Evolutionary conservation across 768 basidiomycete species (phyloP).

Genomic region (Floccularia luteovirens): DNA sequence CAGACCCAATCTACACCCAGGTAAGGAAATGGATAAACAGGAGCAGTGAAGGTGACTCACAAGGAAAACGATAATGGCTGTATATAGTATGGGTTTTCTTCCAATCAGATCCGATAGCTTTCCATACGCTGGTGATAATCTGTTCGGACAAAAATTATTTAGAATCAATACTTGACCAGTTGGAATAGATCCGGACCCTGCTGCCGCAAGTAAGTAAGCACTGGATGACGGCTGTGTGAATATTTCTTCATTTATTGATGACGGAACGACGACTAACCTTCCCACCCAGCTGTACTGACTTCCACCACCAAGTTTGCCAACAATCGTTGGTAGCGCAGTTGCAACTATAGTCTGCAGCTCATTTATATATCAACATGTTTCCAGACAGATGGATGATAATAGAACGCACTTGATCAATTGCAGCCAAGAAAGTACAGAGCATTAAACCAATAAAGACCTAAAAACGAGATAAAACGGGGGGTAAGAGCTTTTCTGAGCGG

Average conservation of each 20-base stretch:
- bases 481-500: neutral
- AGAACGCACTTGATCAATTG: conserved; percentile 48
- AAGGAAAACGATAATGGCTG: conserved; percentile 61
- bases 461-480: neutral
- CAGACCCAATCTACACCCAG: conserved; percentile 55
- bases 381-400: neutral
- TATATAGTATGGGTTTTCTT: conserved; percentile 64
- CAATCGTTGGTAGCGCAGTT: conserved; percentile 73
- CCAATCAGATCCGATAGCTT: conserved; percentile 59
- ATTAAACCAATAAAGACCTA: conserved; percentile 42
- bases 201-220: conserved; percentile 67
- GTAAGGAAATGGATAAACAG: conserved; percentile 1
- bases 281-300: conserved; percentile 68
- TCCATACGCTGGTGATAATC: conserved; percentile 68
- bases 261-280: conserved; percentile 30
- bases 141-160: conserved; percentile 9
- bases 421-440: conserved; percentile 40
- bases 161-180: neutral
- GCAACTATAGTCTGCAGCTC: conserved; percentile 53
- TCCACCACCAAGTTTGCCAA: conserved; percentile 55
- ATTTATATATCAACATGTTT: conserved; percentile 1
- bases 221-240: conserved; percentile 28
- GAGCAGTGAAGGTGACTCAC: conserved; percentile 22
- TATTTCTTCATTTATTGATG: neutral
- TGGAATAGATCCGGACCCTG: conserved; percentile 22